Base-by-base conservation (phyloP, 352 stramenopile species). In the Thalassiosira sp. region DNA sequence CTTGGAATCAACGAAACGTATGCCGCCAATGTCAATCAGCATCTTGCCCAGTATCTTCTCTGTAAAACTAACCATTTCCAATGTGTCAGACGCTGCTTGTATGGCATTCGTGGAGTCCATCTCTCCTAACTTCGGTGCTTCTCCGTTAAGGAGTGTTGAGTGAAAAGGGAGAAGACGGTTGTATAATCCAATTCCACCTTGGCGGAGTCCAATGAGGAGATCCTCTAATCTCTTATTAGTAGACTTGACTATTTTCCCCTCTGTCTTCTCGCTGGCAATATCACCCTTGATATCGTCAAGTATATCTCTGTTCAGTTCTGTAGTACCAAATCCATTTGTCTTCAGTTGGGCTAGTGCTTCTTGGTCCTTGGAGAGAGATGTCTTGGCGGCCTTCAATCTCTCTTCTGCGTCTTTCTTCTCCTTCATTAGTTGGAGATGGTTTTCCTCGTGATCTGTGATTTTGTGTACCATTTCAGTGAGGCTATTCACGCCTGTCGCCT, bases 381-480 rank as follows among this genome's bases (percentile, higher is more conserved):
- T 63, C 70, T 89, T 90, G 7, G 77, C 84, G 24, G 70, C 77
- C 8, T 54, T 59, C 11, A 90, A 70, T 62, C 80, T 82, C 10
- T 81, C 70, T 73, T 89, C 78, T 45, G 80, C 74, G 46, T 87
- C 77, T 60, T 79, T 66, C 65, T 85, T 83, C 51, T 90, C 81
- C 52, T 67, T 54, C 16, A 73, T 20, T n/a, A 89, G 48, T 25
- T 64, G 49, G 7, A 63, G 25, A 27, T 72, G 56, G 25, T 79
- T 72, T 35, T 75, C 61, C 22, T 86, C 49, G 68, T 91, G 83
- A 45, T 84, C 62, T 35, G 22, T 67, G 11, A 93, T 82, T 69
- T 93, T 93, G 22, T 74, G 48, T n/a, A 93, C 70, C 69, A 93
- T 91, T 72, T 91, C 85, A 28, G 77, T 75, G 13, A 93, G 63